Base-by-base conservation (phyloP, 768 basidiomycete genomes). In the Candolleomyces eurysporus region DNA sequence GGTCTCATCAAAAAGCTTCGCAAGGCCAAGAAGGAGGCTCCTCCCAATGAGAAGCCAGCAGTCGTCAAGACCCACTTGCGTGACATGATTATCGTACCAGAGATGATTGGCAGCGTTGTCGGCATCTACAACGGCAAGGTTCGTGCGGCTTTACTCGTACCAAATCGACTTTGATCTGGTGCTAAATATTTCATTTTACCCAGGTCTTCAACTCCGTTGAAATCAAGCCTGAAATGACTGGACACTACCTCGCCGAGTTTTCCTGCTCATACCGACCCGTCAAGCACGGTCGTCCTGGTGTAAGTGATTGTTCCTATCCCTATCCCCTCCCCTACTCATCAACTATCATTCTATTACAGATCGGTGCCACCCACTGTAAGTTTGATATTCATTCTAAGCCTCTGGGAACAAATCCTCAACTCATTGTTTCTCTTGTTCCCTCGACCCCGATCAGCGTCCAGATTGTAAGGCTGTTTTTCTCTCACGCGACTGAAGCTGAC, bases 221-320 rank as follows among this genome's bases (percentile, higher is more conserved):
- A 80, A 96, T 98, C 84, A 98, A 96, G 84, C 96, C 97, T 66
- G 97, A 99, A 79, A 99, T 99, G 97, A 93, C 91, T 65, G 97
- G 97, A 62, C 96, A 96, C 87, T 98, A 99, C 82, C 94, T 98
- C 73, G 97, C 84, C 65, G 97, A 99, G 81, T 93, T 92, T 81
- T 92, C 92, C 32, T 92, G 92, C 82, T 94, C 96, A 63, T 98
- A 97, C 90, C 86, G 91, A 74, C 96, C 96, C 70, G 96, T 99
- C 78, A 96, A 96, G 84, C 96, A 99, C 84, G 96, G 96, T 86
- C 94, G 96, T 71, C 96, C 97, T 71, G 96, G 96, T 94, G 91
- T 94, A 81, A 74, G 92, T 84, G 48, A 31, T 21, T 11, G 63
- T 30, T 45, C 30, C 36, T 54, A 26, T 60, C 17, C n/a, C n/a